These are phyloP conservation scores for Pleomassaria siparia DNA, from an alignment of 2,329 filamentous ascomycete genomes.

Conservation along the genomic window DNA sequence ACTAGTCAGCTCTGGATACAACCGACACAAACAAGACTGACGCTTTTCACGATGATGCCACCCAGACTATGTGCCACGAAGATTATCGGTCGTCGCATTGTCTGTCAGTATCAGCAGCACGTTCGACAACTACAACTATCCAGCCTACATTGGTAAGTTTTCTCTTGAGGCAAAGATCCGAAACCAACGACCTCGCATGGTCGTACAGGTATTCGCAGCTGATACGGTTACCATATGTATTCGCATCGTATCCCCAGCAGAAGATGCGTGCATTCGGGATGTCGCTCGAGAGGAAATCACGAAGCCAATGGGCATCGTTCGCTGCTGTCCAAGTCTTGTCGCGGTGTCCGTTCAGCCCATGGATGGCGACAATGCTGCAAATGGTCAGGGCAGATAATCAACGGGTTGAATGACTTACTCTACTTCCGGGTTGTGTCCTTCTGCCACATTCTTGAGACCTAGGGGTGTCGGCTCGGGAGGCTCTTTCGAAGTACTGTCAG, in stretches of 20 bases:
- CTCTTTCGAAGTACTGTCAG: constrained; percentile 8
- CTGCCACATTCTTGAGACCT: constrained; percentile 14
- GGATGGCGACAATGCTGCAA: constrained; percentile 25
- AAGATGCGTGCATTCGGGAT: constrained; percentile 37
- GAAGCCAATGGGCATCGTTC: constrained; percentile 24
- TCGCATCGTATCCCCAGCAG: constrained; percentile 41
- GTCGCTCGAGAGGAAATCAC: constrained; percentile 24
- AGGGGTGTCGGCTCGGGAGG: constrained; percentile 5
- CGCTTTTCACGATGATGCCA: constrained; percentile 38
- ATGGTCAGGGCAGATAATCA: constrained; percentile 9
- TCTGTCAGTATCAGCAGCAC: constrained; percentile 17
- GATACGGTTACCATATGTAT: constrained; percentile 25
- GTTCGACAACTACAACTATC: constrained; percentile 3
- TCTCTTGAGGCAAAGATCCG: constrained; percentile 32
- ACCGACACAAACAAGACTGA: constrained; percentile 16
- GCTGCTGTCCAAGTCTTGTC: constrained; percentile 26
- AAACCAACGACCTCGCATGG: constrained; percentile 37
- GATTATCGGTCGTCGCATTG: constrained; percentile 32
- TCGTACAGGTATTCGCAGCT: constrained; percentile 38
- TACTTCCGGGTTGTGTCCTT: constrained; percentile 12
- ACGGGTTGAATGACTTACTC: constrained; percentile 12
- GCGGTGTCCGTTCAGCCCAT: constrained; percentile 26
- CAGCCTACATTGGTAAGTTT: constrained; percentile 22
- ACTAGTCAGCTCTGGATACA: constrained; percentile 5
- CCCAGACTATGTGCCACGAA: constrained; percentile 39